A percentile compares a stretch with the other conserved stretches of the same genome.
Conservation (phyloP, 306 rosid genomes). For the Cicer judaicum region DNA sequence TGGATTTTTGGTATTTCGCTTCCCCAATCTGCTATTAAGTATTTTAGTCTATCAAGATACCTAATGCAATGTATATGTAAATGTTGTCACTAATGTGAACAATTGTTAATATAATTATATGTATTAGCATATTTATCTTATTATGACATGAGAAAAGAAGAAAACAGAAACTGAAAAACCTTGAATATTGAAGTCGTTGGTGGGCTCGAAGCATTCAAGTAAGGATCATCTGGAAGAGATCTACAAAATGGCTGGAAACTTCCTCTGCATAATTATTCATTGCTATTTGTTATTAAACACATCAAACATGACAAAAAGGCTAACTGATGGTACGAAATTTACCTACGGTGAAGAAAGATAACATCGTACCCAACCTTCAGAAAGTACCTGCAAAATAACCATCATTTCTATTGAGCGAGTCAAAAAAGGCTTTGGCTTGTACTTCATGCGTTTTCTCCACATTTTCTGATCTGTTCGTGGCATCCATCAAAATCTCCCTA, state of each 20-base stretch:
- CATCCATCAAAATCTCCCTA: constrained; percentile 64
- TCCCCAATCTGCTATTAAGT: neutral
- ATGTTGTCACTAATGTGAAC: constrained; percentile 5
- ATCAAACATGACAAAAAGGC: neutral
- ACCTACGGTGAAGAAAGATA: constrained; percentile 80
- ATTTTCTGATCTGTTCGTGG: constrained; percentile 44
- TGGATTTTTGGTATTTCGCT: neutral
- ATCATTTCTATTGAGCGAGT: constrained; percentile 69
- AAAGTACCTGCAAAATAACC: constrained; percentile 68
- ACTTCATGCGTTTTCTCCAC: constrained; percentile 49
- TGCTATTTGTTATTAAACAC: constrained; percentile 13
- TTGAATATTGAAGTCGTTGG: constrained; percentile 56
- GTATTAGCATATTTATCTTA: constrained; percentile 4
- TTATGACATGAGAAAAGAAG: constrained; percentile 10
- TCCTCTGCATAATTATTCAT: constrained; percentile 60
- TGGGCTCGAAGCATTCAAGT: constrained; percentile 74
- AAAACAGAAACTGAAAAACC: constrained; percentile 53
- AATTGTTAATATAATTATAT: neutral
- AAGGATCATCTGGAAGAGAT: constrained; percentile 89
- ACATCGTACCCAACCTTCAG: constrained; percentile 91
- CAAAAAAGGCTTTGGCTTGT: constrained; percentile 70
- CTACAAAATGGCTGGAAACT: constrained; percentile 89
- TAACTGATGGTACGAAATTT: constrained; percentile 17
- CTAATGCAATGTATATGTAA: neutral
- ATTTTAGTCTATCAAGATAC: constrained; percentile 12